Base-by-base conservation (phyloP, 2,329 filamentous ascomycete species). In the Uncinocarpus reesii region DNA sequence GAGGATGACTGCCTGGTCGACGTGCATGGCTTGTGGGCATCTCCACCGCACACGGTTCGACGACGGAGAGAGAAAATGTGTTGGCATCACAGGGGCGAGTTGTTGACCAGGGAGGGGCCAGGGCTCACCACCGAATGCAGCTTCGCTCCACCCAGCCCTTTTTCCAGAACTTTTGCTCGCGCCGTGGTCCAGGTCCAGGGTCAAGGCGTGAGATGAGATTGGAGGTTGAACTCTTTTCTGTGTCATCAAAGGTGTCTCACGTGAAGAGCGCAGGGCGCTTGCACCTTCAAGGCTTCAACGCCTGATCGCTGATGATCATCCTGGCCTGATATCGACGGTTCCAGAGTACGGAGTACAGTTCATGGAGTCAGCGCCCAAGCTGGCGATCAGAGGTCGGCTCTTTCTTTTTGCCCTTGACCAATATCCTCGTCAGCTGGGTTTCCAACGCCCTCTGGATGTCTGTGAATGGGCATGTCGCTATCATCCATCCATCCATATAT, bases 161-260 rank as follows among this genome's bases (percentile, higher is more conserved):
- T 46, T 46, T 46, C 43, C 43, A 46, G 43, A 46, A 46, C 5
- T 44, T 23, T 35, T 37, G 20, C 15, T 45, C 21, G 20, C 24
- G 23, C 32, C 16, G 24, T 36, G 18, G 29, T 26, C 18, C 13
- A 8, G 23, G 40, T 18, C 26, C 16, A 45, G 42, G 31, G 31
- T 36, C 32, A 45, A 45, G 31, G 32, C 34, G 28, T n/a, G 40
- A 20, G 40, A 42, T 18, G 28, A 31, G 26, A 43, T 42, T 42
- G 40, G 40, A 13, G 29, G 4, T 4, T 13, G 15, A 5, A 3
- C 21, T 40, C 21, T 15, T 7, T 21, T 5, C 8, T 40, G 10
- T 13, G 26, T 11, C 36, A 3, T 21, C 20, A 40, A 15, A 15
- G 13, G 20, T 24, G 36, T 24, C 36, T 40, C 36, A 40, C 36